Evolutionary conservation across 371 early-diverging fungal genomes (phyloP).

Genomic region (Rhizopus arrhizus): DNA sequence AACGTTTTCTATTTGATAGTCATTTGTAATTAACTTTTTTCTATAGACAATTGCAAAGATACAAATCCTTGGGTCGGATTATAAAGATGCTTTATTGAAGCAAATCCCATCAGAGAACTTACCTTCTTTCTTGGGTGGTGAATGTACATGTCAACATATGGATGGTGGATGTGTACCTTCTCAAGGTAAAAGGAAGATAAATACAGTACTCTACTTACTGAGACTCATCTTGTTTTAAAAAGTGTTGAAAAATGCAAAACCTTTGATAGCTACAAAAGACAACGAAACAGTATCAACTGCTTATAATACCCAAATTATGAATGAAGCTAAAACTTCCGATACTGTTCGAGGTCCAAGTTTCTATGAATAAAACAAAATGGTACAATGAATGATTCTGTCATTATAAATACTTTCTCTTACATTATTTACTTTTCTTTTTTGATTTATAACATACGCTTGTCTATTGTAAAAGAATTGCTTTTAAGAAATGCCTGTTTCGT

Average conservation of each 20-base stretch:
- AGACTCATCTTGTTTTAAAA: not conserved
- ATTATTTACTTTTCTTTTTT: no score
- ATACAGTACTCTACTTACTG: not conserved
- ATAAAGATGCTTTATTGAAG: conserved; percentile 61
- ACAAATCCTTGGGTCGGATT: conserved; percentile 75
- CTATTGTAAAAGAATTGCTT: no score
- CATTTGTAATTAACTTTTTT: not conserved
- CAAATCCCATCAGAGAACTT: conserved; percentile 78
- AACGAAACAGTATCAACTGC: conserved; percentile 36
- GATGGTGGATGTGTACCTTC: conserved; percentile 75
- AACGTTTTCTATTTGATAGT: not conserved
- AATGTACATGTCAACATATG: conserved; percentile 81
- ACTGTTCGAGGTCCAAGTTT: conserved; percentile 19
- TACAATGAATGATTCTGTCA: no score
- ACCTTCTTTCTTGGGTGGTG: conserved; percentile 78
- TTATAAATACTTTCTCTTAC: no score
- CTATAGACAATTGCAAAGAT: conserved; percentile 73
- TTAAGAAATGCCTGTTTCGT: no score
- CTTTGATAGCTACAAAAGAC: conserved; percentile 24
- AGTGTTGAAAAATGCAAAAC: conserved; percentile 44
- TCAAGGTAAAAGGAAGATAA: conserved; percentile 25
- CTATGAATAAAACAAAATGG: not conserved
- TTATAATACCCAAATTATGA: conserved; percentile 45
- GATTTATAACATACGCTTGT: no score
- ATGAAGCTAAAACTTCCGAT: conserved; percentile 32